Base-by-base conservation (phyloP, 805 yeast genomes). In the Jamesozyma spencerorum region DNA sequence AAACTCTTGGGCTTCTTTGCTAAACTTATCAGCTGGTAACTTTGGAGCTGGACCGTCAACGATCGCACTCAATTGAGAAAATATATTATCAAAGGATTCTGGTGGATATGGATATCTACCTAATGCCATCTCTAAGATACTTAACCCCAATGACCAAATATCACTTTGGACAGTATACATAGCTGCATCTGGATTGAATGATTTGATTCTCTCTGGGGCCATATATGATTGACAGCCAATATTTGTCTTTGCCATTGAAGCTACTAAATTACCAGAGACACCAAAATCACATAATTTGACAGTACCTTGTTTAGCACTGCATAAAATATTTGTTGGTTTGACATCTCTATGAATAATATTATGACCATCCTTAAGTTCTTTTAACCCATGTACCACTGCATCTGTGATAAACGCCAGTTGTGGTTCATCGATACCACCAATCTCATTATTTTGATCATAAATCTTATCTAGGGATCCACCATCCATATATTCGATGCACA, bases 401-500 rank as follows among this genome's bases (percentile, higher is more conserved):
- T 81, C 81, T 3, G 95, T 75, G 35, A 88, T 81, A 50, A 73
- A 77, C 2, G 94, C 94, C 43, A 90, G 66, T 47, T 81, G 81
- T 5, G 78, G 74, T 58, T 90, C 98, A 47, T 80, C 82, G 26
- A 83, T 68, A 32, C 88, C 86, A 36, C 63, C 68, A n/a, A 67
- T 66, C 31, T 47, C 53, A 2, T 49, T 50, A n/a, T 47, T 47
- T 19, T 66, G 68, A 3, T 78, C 81, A 61, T 87, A 90, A 13
- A 88, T 70, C 55, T 83, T 85, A 63, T 90, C 96, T 44, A 90
- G 65, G 0, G 96, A 85, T 0, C 96, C 95, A 36, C 95, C 97
- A 60, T 86, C 94, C 98, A 90, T 90, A 60, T 79, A 85, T 64
- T 90, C 98, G 75, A 90, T 90, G 65, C 97, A 92, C 85, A 90